Evolutionary conservation across 2,329 filamentous ascomycete species (phyloP).

Genomic region (Aspergillus sp.): DNA sequence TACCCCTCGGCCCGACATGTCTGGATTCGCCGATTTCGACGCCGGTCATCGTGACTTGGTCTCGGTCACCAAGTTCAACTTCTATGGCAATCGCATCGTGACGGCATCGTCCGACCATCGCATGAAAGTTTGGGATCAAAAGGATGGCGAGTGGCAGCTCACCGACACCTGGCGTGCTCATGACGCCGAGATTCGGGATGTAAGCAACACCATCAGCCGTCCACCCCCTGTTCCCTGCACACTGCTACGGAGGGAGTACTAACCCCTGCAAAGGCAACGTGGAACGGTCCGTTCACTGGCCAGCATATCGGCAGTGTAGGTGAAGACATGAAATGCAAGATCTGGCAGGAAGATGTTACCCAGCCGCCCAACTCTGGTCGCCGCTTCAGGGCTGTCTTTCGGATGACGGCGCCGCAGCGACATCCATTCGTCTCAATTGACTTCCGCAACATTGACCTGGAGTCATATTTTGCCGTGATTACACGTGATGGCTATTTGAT

Average conservation of each 20-base stretch:
- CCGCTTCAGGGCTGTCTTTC: constrained; percentile 71
- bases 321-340: constrained; percentile 83
- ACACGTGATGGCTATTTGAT: constrained; percentile 77
- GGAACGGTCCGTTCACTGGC: constrained; percentile 87
- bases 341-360: constrained; percentile 89
- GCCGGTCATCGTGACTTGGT: constrained; percentile 63
- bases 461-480: constrained; percentile 82
- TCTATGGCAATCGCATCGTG: constrained; percentile 86
- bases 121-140: constrained; percentile 82
- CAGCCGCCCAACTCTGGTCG: constrained; percentile 71
- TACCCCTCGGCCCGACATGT: constrained; percentile 29
- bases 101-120: constrained; percentile 90
- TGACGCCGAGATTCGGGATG: constrained; percentile 85
- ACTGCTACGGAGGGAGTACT: constrained; percentile 20
- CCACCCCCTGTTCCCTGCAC: constrained; percentile 14
- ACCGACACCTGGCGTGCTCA: constrained; percentile 90
- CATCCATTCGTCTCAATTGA: constrained; percentile 74
- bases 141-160: constrained; percentile 73
- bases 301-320: constrained; percentile 85
- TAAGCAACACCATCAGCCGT: constrained; percentile 44
- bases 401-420: constrained; percentile 66
- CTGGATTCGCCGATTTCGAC: constrained; percentile 44
- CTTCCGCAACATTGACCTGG: constrained; percentile 78
- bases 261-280: constrained; percentile 67
- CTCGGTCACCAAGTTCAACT: constrained; percentile 84